Base-by-base conservation (phyloP, 805 yeast species). In the Yamadazyma tumulicola region DNA sequence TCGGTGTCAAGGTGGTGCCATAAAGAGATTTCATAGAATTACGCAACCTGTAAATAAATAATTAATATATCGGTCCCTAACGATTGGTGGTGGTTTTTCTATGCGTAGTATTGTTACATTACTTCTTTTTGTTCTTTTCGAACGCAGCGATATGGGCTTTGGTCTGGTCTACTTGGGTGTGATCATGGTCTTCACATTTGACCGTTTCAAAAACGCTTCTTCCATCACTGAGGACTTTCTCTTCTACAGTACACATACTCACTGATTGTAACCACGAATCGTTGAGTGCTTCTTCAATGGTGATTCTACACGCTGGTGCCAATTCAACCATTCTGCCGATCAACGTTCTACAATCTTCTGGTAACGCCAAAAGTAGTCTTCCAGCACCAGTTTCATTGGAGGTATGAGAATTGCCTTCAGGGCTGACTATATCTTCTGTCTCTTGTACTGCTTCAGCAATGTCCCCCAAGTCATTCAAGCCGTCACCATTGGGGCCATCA, bases 61-160 rank as follows among this genome's bases (percentile, higher is more conserved):
- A 14, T 16, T 13, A 10, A 6, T 16, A n/a, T 9, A 15, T 12
- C 11, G 11, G 23, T 21, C 23, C 23, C 11, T 21, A 9, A 11
- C 11, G 11, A 21, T 21, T 9, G 11, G 23, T 21, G 23, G 11
- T 21, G 23, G 9, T 21, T 21, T 9, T 11, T 21, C 23, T 21
- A 9, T 21, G 11, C 9, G 11, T 21, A 9, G 23, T 21, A 21
- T 21, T 21, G 23, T 7, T 26, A 26, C 9, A 5, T 36, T 61
- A 69, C 53, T 74, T 65, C 54, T 72, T 75, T 64, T 85, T 89
- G 54, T 80, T 85, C 68, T 80, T 85, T 54, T 89, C 97, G 46
- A 89, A 72, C 39, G 89, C 82, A 8, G 97, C 96, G 62, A 89
- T 89, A 57, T 89, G 97, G 0, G 97, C 97, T 48, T 86, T 95